Percentiles rank a stretch among this genome's conserved stretches.
Evolutionary conservation across 78 protist genomes (phyloP).

Genomic region (Creolimax fragrantissima): DNA sequence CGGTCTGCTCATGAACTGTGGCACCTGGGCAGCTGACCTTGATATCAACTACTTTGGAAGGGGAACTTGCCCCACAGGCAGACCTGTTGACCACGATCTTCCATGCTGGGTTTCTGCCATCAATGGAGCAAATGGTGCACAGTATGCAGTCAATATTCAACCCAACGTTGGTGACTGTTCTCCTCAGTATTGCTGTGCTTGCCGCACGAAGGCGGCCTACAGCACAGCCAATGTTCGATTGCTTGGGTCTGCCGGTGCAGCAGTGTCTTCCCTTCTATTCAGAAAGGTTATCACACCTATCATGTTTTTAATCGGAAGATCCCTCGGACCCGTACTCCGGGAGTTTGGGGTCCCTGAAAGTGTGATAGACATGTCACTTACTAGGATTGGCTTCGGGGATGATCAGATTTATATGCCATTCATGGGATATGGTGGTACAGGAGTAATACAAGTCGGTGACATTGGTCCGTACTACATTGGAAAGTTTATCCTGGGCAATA

Average conservation of each 20-base stretch:
- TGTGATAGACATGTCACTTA: background rate
- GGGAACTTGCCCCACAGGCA: background rate
- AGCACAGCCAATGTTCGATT: background rate
- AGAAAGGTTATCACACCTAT: background rate
- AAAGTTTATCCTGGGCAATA: background rate
- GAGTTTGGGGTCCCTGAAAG: background rate
- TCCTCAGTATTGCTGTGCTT: background rate
- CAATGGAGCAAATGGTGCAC: background rate
- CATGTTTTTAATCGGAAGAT: background rate
- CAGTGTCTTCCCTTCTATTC: background rate
- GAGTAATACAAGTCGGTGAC: background rate
- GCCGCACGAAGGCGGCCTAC: background rate
- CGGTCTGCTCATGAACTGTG: background rate
- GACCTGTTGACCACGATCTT: background rate
- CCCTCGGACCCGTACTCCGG: background rate
- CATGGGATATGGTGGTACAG: background rate
- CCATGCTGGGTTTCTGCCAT: background rate
- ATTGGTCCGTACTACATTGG: background rate
- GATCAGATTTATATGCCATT: background rate
- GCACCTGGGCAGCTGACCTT: background rate
- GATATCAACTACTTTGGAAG: background rate
- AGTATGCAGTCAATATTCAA: background rate
- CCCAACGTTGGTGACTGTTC: background rate
- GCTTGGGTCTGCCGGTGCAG: background rate
- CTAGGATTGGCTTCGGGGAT: background rate